Evolutionary conservation across 1,139 yeast species (phyloP), one percentile per base, ranked within the genome.

Genomic region (Pichia kudriavzevii): DNA sequence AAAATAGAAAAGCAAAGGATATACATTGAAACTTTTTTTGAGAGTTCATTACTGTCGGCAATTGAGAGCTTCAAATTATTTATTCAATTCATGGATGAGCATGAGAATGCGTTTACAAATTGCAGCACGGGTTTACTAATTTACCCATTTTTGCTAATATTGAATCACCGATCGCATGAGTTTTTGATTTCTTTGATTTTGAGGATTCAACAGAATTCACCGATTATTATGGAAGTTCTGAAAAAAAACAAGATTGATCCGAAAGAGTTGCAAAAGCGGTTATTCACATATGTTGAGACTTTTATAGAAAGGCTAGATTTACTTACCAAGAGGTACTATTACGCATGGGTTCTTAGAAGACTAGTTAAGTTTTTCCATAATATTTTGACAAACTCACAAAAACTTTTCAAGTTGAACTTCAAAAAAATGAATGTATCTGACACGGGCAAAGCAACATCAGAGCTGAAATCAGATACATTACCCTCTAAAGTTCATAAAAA

Each of bases 141-240:
- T 11, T 59, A 68, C 14, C 75, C 74, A n/a, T 61, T 60, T 38
- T 55, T 69, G 46, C 49, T 70, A 47, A 63, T 69, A 32, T 56
- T 67, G 23, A 72, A 72, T 34, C 74, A 69, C 43, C 56, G 75
- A 42, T 66, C 75, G 3, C 59, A 67, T 45, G 74, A 69, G 43
- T 69, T 69, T 44, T 55, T 70, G 51, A 69, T 70, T n/a, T 69
- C 75, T 24, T 49, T 70, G 44, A 63, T 69, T 23, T 44, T 69
- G 32, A 59, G 75, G 50, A 60, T 58, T 31, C 61, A 58, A 34
- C 61, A 57, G 36, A 50, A 44, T 31, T 54, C 59, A 4, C 59
- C 60, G 1, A 38, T 56, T 2, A 45, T 55, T 12, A 44, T 49
- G 40, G 60, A 56, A 30, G 54, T 57, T 29, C 41, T 58, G 22